phyloP scores from a whole-genome alignment of 2,329 filamentous ascomycete genomes.

The Paraconiothyrium brasiliense region DNA sequence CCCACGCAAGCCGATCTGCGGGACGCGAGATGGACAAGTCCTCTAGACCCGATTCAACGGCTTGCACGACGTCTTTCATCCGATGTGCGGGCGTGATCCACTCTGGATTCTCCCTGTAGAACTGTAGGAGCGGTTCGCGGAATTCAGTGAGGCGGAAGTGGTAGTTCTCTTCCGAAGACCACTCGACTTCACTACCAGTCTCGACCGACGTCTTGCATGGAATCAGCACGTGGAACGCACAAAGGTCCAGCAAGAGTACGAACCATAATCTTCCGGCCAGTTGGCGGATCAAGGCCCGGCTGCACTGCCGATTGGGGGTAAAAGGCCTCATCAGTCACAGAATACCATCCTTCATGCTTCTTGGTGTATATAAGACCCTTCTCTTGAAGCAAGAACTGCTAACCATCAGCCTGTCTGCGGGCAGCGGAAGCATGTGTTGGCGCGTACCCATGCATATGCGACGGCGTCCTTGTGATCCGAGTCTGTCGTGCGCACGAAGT shows the following conservation, averaged over 20 bases:
- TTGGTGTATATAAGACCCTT: slow-evolving; percentile 82
- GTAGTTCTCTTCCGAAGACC: slow-evolving; percentile 92
- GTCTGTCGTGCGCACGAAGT: slow-evolving; percentile 94
- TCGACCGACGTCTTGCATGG: slow-evolving; percentile 71
- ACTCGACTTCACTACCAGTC: slow-evolving; percentile 92
- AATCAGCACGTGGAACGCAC: slow-evolving; percentile 23
- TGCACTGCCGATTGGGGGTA: slow-evolving; percentile 82
- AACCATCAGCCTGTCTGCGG: slow-evolving; percentile 31
- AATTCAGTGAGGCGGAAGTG: slow-evolving; percentile 91
- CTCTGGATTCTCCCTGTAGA: slow-evolving; percentile 79
- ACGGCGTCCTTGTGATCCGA: slow-evolving; percentile 83
- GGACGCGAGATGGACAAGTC: slow-evolving; percentile 93
- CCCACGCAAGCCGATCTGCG: slow-evolving; percentile 80
- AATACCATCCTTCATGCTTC: slow-evolving; percentile 95
- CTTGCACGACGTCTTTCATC: slow-evolving; percentile 80
- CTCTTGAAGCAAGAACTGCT: slow-evolving; percentile 73
- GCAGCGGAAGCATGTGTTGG: slow-evolving; percentile 1
- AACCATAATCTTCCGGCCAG: slow-evolving; percentile 83
- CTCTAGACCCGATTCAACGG: slow-evolving; percentile 79
- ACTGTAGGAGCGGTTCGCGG: slow-evolving; percentile 77
- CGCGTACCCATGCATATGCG: slow-evolving; percentile 80
- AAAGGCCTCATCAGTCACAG: slow-evolving; percentile 94
- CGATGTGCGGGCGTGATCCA: slow-evolving; percentile 79
- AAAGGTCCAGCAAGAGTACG: slow-evolving; percentile 14
- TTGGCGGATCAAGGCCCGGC: slow-evolving; percentile 77